Percentiles rank a stretch among this genome's conserved stretches.
Conservation (phyloP, 192 early-diverging fungal genomes). For the Coemansia pectinata region DNA sequence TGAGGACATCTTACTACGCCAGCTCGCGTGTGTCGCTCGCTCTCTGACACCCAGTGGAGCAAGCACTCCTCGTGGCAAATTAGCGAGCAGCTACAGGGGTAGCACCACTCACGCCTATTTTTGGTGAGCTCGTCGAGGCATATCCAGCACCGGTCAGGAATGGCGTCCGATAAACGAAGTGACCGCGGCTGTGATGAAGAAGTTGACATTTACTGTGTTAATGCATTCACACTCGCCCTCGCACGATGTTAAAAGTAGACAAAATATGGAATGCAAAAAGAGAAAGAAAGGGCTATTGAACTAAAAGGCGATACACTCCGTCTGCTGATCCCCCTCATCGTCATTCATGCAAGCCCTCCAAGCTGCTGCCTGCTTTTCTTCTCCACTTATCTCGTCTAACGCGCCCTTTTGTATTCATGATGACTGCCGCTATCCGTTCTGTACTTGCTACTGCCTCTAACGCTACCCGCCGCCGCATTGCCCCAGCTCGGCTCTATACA, state of each 20-base stretch:
- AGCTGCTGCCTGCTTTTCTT: background rate
- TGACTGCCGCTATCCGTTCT: background rate
- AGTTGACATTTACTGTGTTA: background rate
- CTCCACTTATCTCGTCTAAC: background rate
- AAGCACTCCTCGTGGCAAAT: constrained; percentile 79
- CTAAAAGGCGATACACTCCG: background rate
- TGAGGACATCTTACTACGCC: constrained; percentile 64
- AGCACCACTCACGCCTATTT: constrained; percentile 64
- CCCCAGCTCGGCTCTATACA: constrained; percentile 25
- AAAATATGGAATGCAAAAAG: background rate
- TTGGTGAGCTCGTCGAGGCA: constrained; percentile 70
- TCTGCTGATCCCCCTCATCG: too few relatives aligned
- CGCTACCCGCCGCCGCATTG: background rate
- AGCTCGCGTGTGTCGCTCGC: constrained; percentile 49
- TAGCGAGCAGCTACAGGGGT: constrained; percentile 72
- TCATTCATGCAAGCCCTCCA: background rate
- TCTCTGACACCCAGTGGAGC: constrained; percentile 74
- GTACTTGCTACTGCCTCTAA: background rate
- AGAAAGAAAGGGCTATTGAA: background rate
- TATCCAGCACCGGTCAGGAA: constrained; percentile 67
- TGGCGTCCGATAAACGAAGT: background rate
- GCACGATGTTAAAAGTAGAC: background rate
- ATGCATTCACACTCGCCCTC: background rate
- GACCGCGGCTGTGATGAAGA: background rate
- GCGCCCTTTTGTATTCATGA: background rate